Evolutionary conservation across 208 protist genomes (phyloP).

Genomic region (Trypanosoma theileri): DNA sequence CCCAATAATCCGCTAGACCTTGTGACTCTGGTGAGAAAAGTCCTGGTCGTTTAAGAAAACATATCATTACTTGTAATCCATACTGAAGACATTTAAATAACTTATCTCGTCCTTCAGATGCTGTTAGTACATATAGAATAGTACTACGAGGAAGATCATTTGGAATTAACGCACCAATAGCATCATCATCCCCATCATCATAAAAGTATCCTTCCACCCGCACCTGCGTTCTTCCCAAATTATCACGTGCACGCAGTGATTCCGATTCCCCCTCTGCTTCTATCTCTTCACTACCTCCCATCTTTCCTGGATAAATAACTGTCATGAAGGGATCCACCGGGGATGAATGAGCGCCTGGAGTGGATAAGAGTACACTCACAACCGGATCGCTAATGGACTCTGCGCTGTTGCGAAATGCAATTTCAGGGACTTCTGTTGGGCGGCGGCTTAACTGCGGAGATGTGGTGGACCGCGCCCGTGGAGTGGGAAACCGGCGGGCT

Average conservation of each 20-base stretch:
- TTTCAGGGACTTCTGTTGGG: not conserved
- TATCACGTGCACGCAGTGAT: constrained; percentile 26
- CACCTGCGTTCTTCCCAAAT: constrained; percentile 66
- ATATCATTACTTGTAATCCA: constrained; percentile 70
- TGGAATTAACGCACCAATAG: constrained; percentile 58
- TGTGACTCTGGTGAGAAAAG: constrained; percentile 65
- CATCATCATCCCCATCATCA: constrained; percentile 17
- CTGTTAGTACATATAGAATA: constrained; percentile 83
- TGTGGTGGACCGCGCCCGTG: not conserved
- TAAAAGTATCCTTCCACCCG: constrained; percentile 81
- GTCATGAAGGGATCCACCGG: constrained; percentile 33
- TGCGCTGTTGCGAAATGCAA: not conserved
- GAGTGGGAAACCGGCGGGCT: constrained; percentile 15
- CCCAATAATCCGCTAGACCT: constrained; percentile 47
- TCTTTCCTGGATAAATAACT: constrained; percentile 43
- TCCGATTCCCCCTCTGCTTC: not conserved
- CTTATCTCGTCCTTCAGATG: constrained; percentile 79
- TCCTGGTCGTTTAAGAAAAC: constrained; percentile 57
- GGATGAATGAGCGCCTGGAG: not conserved
- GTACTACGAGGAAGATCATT: constrained; percentile 81
- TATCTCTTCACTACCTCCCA: constrained; percentile 2
- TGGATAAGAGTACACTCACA: not conserved
- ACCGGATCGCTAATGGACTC: constrained; percentile 11
- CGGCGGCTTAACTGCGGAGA: not conserved
- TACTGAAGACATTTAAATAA: constrained; percentile 87